Base-by-base conservation (phyloP, 2,329 filamentous ascomycete genomes). In the Aspergillus aculeatinus region DNA sequence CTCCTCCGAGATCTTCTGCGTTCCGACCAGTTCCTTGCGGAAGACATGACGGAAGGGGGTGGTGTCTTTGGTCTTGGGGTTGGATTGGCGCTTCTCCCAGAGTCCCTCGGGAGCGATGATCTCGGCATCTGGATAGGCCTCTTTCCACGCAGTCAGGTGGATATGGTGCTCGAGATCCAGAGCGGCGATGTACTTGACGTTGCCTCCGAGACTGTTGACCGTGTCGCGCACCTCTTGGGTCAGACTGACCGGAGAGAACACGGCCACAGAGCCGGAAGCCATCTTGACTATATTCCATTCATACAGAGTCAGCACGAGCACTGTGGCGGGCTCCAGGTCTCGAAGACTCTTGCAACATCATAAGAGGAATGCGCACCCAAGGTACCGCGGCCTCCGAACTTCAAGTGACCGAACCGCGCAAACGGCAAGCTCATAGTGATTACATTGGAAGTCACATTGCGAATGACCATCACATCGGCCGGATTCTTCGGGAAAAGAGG, bases 101-200 rank as follows among this genome's bases (percentile, higher is more conserved):
- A 99, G 85, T 0, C 91, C 91, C 68, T 94, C 88, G 1, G 91
- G 90, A 1, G 88, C 94, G 68, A 98, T 85, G 51, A 99, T 83
- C 68, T 88, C 87, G 33, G 94, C 93, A 48, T 83, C 75, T 0
- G 94, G 93, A 74, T 86, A 98, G 27, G 86, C 90, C 52, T 84
- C 80, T 69, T 90, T 87, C 94, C 95, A 99, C 52, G 91, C 83
- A 0, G 90, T 89, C 57, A 99, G 75, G 80, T 95, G 96, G 74
- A 99, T 91, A 83, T 99, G 95, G 77, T 99, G 95, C 80, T 99
- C 92, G 55, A 91, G 83, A 75, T 99, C 95, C 1, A 89, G 86
- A 0, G 95, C 94, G 27, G 94, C 82, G 66, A 99, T 88, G 82
- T 98, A 98, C 66, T 84, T 85, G 55, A 97, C 86, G 48, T 86